Evolutionary conservation across 331 rosid species (phyloP).

Genomic region (Malus hybrid): DNA sequence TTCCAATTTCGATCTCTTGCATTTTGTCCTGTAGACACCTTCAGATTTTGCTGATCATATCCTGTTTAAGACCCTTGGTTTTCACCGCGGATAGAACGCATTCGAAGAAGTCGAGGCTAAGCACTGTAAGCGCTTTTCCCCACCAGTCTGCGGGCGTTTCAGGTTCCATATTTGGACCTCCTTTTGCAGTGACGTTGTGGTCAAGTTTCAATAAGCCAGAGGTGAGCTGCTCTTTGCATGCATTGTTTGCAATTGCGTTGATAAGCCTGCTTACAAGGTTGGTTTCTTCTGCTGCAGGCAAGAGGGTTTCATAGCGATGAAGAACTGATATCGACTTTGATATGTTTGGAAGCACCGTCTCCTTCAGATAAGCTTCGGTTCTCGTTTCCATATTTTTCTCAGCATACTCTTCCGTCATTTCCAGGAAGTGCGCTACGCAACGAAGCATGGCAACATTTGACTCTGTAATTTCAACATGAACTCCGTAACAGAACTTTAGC

Average conservation of each 20-base stretch:
- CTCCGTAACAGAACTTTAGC: conserved; percentile 88
- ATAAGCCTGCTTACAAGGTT: conserved; percentile 61
- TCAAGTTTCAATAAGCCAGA: conserved; percentile 83
- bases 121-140: conserved; percentile 74
- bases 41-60: conserved; percentile 66
- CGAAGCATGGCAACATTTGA: conserved; percentile 74
- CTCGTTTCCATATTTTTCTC: conserved; percentile 65
- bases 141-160: conserved; percentile 91
- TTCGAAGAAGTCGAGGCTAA: conserved; percentile 73
- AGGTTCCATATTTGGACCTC: conserved; percentile 42
- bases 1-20: too few species aligned
- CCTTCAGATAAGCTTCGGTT: conserved; percentile 64
- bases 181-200: conserved; percentile 60
- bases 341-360: conserved; percentile 62
- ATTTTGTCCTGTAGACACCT: too few species aligned
- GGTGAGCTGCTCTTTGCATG: conserved; percentile 91
- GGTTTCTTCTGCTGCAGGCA: conserved; percentile 71
- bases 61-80: conserved; percentile 89
- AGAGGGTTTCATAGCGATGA: conserved; percentile 67
- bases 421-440: conserved; percentile 66
- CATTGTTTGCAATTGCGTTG: conserved; percentile 75
- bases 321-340: conserved; percentile 67
- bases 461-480: conserved; percentile 56
- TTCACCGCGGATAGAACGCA: conserved; percentile 69
- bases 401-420: conserved; percentile 84